Evolutionary conservation across 73 alveolate species (phyloP).

Genomic region (Tetrahymena elliotti): DNA sequence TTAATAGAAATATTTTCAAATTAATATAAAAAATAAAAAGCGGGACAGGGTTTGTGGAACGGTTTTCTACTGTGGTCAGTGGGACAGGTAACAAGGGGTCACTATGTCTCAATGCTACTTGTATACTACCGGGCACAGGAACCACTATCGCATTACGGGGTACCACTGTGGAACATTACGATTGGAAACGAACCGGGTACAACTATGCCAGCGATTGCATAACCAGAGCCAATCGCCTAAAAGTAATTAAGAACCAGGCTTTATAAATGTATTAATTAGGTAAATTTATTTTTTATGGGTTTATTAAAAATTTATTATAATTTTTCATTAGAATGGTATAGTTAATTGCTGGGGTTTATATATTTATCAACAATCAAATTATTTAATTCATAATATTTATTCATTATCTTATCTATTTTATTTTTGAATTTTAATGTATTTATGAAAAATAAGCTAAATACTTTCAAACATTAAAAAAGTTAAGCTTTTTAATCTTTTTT

Average conservation of each 20-base stretch:
- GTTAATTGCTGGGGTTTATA: neutral
- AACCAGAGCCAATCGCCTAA: neutral
- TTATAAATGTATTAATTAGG: neutral
- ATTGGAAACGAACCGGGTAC: neutral
- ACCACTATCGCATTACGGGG: neutral
- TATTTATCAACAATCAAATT: too few relatives aligned
- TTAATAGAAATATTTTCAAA: neutral
- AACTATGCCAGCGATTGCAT: neutral
- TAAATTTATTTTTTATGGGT: neutral
- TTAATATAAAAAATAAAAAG: neutral
- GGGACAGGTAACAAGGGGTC: neutral
- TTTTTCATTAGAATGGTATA: neutral
- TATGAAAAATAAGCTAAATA: too few relatives aligned
- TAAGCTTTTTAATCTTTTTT: too few relatives aligned
- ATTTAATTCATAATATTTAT: too few relatives aligned
- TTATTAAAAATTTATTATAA: neutral
- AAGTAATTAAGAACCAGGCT: neutral
- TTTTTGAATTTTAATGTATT: too few relatives aligned
- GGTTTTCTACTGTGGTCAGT: neutral
- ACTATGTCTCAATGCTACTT: neutral
- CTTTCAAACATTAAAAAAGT: too few relatives aligned
- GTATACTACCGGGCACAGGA: slow-evolving; percentile 1
- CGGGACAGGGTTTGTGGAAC: neutral
- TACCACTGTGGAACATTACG: neutral
- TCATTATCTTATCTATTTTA: too few relatives aligned